A percentile compares a stretch with the other conserved stretches of the same genome.
phyloP scores from a whole-genome alignment of 139 green algal species.

The Microglena sp. region DNA sequence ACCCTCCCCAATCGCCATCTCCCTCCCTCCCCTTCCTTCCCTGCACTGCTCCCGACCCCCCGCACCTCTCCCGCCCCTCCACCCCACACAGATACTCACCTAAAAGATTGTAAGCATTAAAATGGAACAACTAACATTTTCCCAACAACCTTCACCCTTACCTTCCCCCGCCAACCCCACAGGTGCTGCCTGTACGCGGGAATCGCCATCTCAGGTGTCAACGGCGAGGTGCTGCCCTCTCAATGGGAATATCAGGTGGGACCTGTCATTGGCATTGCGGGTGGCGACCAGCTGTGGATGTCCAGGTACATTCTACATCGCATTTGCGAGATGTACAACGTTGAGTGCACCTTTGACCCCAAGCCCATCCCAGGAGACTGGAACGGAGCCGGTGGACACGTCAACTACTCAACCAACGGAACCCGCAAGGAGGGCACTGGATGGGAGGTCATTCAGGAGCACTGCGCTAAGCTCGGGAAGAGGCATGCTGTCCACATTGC shows the following conservation, averaged over 20 bases:
- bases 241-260: conserved; percentile 96
- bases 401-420: conserved; percentile 91
- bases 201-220: conserved; percentile 89
- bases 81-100: too few relatives aligned
- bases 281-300: conserved; percentile 94
- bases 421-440: conserved; percentile 60
- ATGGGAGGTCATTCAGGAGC: conserved; percentile 76
- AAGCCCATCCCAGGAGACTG: conserved; percentile 98
- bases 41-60: too few relatives aligned
- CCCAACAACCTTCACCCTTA: too few relatives aligned
- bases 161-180: too few relatives aligned
- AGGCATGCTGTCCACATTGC: conserved; percentile 52
- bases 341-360: conserved; percentile 90
- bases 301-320: conserved; percentile 86
- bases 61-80: too few relatives aligned
- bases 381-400: conserved; percentile 94
- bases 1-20: too few relatives aligned
- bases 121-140: too few relatives aligned
- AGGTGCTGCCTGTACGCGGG: conserved; percentile 90
- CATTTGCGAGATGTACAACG: conserved; percentile 83
- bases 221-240: conserved; percentile 94
- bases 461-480: conserved; percentile 81
- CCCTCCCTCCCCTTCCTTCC: too few relatives aligned
- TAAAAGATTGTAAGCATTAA: too few relatives aligned
- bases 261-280: conserved; percentile 79